phyloP scores from a whole-genome alignment of 1,284 basidiomycete genomes.

The Pyrrhoderma noxium region DNA sequence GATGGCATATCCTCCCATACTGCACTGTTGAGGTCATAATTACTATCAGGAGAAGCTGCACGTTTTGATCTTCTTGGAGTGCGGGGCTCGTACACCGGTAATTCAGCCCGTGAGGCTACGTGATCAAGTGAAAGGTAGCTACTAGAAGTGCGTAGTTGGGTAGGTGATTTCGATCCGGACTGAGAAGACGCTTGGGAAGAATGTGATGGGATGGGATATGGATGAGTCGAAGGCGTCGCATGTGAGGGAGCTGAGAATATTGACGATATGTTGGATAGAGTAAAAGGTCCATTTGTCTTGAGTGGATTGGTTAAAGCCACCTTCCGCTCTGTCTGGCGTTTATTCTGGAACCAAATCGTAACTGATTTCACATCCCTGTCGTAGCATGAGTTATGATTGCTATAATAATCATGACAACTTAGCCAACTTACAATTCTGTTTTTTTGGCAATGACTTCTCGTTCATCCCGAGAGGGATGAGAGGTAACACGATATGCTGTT shows the following conservation, averaged over 20 bases:
- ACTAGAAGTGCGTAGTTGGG: neutral
- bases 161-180: neutral
- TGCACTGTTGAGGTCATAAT: neutral
- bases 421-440: slow-evolving; percentile 49
- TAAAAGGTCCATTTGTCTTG: slow-evolving; percentile 1
- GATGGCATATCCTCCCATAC: slow-evolving; percentile 18
- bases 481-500: slow-evolving; percentile 58
- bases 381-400: slow-evolving; percentile 15
- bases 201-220: neutral
- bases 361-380: slow-evolving; percentile 68
- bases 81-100: neutral
- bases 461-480: slow-evolving; percentile 65
- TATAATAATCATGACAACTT: slow-evolving; percentile 11
- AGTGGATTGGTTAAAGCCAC: slow-evolving; percentile 10
- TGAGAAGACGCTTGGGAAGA: neutral
- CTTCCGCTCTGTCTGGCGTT: slow-evolving; percentile 47
- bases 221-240: neutral
- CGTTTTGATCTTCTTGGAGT: slow-evolving; percentile 9
- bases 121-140: slow-evolving; percentile 13
- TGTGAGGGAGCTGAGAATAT: neutral
- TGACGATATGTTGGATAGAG: slow-evolving; percentile 2
- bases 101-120: slow-evolving; percentile 14
- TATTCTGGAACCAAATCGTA: slow-evolving; percentile 79
- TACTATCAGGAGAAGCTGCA: neutral
- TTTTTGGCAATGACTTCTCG: slow-evolving; percentile 54